Percentiles rank a stretch among this genome's conserved stretches.
Evolutionary conservation across 768 basidiomycete species (phyloP).

Genomic region (Lactarius evosmus): DNA sequence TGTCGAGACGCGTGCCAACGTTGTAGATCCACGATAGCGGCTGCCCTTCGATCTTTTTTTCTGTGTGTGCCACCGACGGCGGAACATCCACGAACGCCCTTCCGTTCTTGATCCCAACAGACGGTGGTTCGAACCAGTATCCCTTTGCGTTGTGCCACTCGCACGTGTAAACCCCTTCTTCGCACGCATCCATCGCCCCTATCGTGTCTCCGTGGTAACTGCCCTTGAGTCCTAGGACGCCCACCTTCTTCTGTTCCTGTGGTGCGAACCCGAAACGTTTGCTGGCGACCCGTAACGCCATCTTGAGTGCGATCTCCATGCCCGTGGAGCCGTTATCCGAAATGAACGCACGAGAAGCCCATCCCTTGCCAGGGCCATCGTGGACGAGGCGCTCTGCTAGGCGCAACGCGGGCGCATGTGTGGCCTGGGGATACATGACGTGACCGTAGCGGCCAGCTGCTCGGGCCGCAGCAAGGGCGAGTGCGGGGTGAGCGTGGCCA

Average conservation of each 20-base stretch:
- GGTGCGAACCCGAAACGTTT: constrained; percentile 39
- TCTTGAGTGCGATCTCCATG: constrained; percentile 97
- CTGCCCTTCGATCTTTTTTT: constrained; percentile 35
- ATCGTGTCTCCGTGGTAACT: constrained; percentile 99
- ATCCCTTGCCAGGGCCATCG: constrained; percentile 78
- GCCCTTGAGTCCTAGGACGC: constrained; percentile 82
- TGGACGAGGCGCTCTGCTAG: constrained; percentile 77
- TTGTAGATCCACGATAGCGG: constrained; percentile 67
- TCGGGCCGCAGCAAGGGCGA: constrained; percentile 82
- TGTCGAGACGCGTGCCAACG: constrained; percentile 54
- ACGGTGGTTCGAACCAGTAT: constrained; percentile 90
- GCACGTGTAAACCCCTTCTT: constrained; percentile 88
- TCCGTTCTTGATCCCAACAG: constrained; percentile 65
- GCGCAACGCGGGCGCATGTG: constrained; percentile 78
- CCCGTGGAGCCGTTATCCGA: constrained; percentile 95
- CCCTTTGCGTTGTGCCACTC: constrained; percentile 96
- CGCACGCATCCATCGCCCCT: constrained; percentile 93
- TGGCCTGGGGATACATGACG: constrained; percentile 91
- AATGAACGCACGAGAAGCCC: constrained; percentile 90
- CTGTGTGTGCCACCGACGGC: constrained; percentile 36
- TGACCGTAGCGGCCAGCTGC: constrained; percentile 95
- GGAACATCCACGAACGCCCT: constrained; percentile 53
- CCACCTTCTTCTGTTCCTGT: constrained; percentile 49
- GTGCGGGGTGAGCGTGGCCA: constrained; percentile 73
- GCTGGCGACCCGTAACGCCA: constrained; percentile 79